These are phyloP conservation scores for Mycena sp. DNA, from an alignment of 1,284 basidiomycete species.

Conservation along the genomic window DNA sequence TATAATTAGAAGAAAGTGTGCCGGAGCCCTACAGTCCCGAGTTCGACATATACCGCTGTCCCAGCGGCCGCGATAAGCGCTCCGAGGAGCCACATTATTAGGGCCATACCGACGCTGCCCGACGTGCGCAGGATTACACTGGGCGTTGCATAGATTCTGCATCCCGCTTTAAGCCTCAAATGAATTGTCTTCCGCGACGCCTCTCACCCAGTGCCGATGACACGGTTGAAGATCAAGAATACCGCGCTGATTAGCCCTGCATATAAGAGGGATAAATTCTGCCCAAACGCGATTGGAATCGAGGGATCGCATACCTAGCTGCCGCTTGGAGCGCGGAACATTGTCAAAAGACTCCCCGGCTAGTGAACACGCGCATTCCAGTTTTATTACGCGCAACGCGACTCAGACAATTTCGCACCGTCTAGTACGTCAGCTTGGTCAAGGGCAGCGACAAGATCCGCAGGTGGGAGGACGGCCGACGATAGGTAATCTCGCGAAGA, in stretches of 20 bases:
- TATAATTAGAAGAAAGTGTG: neutral
- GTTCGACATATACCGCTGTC: constrained; percentile 77
- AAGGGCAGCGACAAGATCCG: too few relatives aligned
- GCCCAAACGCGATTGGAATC: neutral
- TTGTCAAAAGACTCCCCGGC: neutral
- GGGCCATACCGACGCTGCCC: constrained; percentile 70
- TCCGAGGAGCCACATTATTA: constrained; percentile 78
- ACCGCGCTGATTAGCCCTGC: constrained; percentile 59
- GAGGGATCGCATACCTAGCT: too few relatives aligned
- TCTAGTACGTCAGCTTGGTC: too few relatives aligned
- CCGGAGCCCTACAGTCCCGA: constrained; percentile 62
- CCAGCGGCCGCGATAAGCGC: constrained; percentile 69
- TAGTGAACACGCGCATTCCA: too few relatives aligned
- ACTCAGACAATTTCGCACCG: too few relatives aligned
- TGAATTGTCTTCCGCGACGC: constrained; percentile 5
- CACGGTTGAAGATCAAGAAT: constrained; percentile 79
- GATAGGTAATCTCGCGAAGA: too few relatives aligned
- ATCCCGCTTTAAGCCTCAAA: neutral
- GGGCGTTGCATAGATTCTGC: constrained; percentile 80
- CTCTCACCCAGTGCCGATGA: constrained; percentile 84
- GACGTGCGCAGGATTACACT: constrained; percentile 72
- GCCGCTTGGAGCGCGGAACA: neutral
- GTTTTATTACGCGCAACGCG: too few relatives aligned
- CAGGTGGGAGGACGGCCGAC: too few relatives aligned
- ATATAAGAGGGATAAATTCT: neutral